Evolutionary conservation across 2,329 filamentous ascomycete species (phyloP).

Genomic region (Neonectria sp.): DNA sequence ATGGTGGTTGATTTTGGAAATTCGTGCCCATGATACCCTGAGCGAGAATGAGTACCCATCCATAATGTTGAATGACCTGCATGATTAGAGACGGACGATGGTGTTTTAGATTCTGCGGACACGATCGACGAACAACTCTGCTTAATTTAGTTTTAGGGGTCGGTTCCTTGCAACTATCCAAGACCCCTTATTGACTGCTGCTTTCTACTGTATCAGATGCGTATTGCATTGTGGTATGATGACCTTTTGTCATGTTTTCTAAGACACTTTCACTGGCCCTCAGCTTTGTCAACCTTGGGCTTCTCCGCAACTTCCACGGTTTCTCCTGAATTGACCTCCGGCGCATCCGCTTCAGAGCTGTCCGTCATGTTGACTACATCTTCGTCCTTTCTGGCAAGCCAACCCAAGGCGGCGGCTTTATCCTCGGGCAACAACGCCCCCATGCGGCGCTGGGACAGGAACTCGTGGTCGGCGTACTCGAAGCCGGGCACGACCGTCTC

Average conservation of each 20-base stretch:
- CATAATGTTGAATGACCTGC: constrained; percentile 43
- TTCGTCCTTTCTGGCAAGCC: constrained; percentile 55
- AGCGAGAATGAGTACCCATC: constrained; percentile 34
- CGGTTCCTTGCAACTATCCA: not conserved
- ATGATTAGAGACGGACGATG: constrained; percentile 40
- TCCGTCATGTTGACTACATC: constrained; percentile 3
- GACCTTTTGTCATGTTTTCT: not conserved
- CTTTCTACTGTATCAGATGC: too few species aligned
- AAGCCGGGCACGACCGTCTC: constrained; percentile 80
- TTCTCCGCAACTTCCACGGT: not conserved
- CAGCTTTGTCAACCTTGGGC: not conserved
- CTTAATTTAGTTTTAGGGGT: constrained; percentile 6
- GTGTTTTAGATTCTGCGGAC: constrained; percentile 25
- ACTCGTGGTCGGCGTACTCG: constrained; percentile 77
- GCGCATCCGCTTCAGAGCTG: not conserved
- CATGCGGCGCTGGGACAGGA: constrained; percentile 68
- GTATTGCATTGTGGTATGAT: not conserved
- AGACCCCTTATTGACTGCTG: not conserved
- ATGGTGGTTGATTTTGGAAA: constrained; percentile 33
- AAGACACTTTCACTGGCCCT: not conserved
- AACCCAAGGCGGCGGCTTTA: constrained; percentile 63
- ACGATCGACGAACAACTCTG: constrained; percentile 10
- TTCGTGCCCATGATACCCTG: constrained; percentile 44
- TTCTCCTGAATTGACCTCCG: not conserved
- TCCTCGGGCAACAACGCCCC: constrained; percentile 66